Percentiles rank a stretch among this genome's conserved stretches.
These are phyloP conservation scores for Coemansia interrupta DNA, from an alignment of 192 early-diverging fungal genomes.

Conservation along the genomic window DNA sequence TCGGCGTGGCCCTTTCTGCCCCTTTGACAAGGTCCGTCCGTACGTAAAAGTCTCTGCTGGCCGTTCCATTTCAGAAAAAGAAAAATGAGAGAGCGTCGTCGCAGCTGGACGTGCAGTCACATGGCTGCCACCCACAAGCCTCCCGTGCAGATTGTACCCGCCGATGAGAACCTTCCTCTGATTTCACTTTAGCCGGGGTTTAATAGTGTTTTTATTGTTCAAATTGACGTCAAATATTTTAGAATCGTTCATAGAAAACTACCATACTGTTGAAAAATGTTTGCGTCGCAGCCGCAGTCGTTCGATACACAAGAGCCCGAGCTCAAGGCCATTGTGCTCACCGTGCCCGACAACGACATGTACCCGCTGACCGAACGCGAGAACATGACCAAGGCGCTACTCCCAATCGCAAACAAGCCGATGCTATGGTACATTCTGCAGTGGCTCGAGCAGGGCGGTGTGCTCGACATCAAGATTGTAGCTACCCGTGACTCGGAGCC, in stretches of 20 bases:
- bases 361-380: slow-evolving; percentile 76
- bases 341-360: slow-evolving; percentile 50
- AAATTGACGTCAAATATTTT: too few species aligned
- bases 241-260: background rate
- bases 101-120: background rate
- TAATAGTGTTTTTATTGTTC: too few species aligned
- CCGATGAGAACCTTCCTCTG: too few species aligned
- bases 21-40: too few species aligned
- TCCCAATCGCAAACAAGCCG: slow-evolving; percentile 92
- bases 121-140: slow-evolving; percentile 3
- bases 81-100: background rate
- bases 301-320: slow-evolving; percentile 41
- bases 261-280: slow-evolving; percentile 16
- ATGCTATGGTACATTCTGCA: slow-evolving; percentile 91
- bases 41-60: background rate
- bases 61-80: background rate
- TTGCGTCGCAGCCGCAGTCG: slow-evolving; percentile 24
- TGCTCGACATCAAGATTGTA: slow-evolving; percentile 73
- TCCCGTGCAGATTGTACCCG: background rate
- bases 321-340: slow-evolving; percentile 47
- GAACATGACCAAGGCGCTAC: slow-evolving; percentile 86
- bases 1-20: too few species aligned
- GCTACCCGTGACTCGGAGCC: slow-evolving; percentile 62
- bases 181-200: too few species aligned
- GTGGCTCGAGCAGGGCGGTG: slow-evolving; percentile 87